phyloP scores from a whole-genome alignment of 2,329 filamentous ascomycete genomes.

The Apiospora phragmitis region DNA sequence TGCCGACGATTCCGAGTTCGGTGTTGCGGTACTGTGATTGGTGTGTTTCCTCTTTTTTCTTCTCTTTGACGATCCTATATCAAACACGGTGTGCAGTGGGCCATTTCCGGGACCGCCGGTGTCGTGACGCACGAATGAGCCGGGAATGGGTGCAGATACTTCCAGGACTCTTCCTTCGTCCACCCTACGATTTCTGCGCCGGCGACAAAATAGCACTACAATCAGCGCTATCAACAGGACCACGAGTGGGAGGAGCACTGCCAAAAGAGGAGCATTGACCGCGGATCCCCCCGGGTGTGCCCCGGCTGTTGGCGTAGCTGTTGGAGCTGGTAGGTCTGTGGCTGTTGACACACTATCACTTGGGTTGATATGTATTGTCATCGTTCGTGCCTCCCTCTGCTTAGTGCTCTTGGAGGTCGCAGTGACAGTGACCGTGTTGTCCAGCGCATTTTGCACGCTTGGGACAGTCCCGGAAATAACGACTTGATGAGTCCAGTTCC shows the following conservation, averaged over 20 bases:
- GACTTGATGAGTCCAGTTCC: constrained; percentile 27
- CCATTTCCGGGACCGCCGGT: constrained; percentile 16
- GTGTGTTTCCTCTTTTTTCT: background rate
- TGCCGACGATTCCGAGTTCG: background rate
- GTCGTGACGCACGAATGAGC: constrained; percentile 26
- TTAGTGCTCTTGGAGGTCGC: constrained; percentile 24
- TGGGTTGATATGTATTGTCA: constrained; percentile 6
- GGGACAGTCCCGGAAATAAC: constrained; percentile 29
- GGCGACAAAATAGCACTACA: constrained; percentile 23
- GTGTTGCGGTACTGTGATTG: constrained; percentile 5
- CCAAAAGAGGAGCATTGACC: constrained; percentile 14
- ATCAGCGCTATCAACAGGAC: constrained; percentile 22
- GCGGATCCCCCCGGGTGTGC: background rate
- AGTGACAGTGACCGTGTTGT: constrained; percentile 22
- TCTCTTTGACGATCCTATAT: constrained; percentile 17
- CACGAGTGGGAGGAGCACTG: constrained; percentile 27
- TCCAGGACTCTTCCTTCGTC: constrained; percentile 18
- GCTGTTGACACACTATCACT: background rate
- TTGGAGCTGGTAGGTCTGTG: background rate
- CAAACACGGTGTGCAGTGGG: constrained; percentile 20
- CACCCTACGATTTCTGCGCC: constrained; percentile 23
- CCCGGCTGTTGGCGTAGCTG: background rate
- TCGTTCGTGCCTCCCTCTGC: constrained; percentile 20
- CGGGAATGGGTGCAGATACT: constrained; percentile 31
- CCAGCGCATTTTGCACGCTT: constrained; percentile 11